These are phyloP conservation scores for Rhodotorula mucilaginosa DNA, from an alignment of 1,284 basidiomycete genomes.

Conservation along the genomic window DNA sequence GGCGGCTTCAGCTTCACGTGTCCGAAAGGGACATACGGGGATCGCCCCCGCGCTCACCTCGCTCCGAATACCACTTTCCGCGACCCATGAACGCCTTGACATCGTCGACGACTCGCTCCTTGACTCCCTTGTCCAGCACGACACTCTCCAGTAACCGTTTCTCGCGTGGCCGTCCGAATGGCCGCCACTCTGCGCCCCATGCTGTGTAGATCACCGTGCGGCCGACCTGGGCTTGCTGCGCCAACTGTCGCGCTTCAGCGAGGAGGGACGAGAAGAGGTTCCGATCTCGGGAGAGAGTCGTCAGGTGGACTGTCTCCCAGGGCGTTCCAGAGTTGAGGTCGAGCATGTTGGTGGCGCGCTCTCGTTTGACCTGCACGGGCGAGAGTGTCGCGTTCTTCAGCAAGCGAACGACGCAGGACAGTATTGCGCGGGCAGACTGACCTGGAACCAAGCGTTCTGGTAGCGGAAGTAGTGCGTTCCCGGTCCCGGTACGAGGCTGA, in stretches of 20 bases:
- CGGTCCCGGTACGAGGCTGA: slow-evolving; percentile 91
- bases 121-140: slow-evolving; percentile 76
- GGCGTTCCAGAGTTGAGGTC: slow-evolving; percentile 87
- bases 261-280: slow-evolving; percentile 76
- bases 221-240: slow-evolving; percentile 81
- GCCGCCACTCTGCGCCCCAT: slow-evolving; percentile 94
- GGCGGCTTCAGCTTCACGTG: background rate
- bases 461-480: slow-evolving; percentile 93
- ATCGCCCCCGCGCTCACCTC: slow-evolving; percentile 61
- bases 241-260: slow-evolving; percentile 81
- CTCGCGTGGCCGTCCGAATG: slow-evolving; percentile 86
- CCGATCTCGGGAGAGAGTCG: slow-evolving; percentile 83
- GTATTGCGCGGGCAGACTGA: slow-evolving; percentile 48
- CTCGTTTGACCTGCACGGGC: slow-evolving; percentile 74
- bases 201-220: slow-evolving; percentile 95
- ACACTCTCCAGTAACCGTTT: slow-evolving; percentile 87
- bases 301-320: slow-evolving; percentile 96
- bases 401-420: background rate
- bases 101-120: slow-evolving; percentile 76
- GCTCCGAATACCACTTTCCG: slow-evolving; percentile 91
- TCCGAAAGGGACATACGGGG: background rate
- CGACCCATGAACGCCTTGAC: slow-evolving; percentile 77
- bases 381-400: background rate
- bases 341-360: slow-evolving; percentile 87
- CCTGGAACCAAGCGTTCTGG: slow-evolving; percentile 90